Evolutionary conservation across 306 rosid species (phyloP).

Genomic region (Cucumis melo): DNA sequence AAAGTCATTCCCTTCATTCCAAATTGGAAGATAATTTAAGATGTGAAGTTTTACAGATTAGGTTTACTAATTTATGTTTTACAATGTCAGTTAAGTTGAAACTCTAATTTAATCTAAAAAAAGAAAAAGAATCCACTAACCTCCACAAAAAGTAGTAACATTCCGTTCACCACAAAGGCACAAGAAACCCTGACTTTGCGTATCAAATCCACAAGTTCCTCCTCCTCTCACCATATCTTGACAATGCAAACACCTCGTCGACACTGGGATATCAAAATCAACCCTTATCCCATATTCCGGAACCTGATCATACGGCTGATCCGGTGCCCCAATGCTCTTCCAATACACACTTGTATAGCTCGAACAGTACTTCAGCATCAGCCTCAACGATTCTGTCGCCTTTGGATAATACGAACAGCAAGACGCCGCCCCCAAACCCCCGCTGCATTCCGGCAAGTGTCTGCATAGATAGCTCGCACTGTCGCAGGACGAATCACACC

Average conservation of each 20-base stretch:
- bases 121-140: neutral
- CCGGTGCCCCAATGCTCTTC: constrained; percentile 59
- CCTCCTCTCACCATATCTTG: constrained; percentile 68
- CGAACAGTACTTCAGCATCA: constrained; percentile 72
- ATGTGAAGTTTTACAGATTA: too few relatives aligned
- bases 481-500: constrained; percentile 86
- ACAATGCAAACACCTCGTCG: constrained; percentile 69
- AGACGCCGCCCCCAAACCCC: constrained; percentile 28
- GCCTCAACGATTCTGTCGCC: constrained; percentile 70
- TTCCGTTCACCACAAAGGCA: constrained; percentile 66
- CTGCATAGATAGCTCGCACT: constrained; percentile 81
- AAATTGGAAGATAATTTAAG: too few relatives aligned
- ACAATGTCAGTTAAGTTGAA: too few relatives aligned
- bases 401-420: constrained; percentile 91
- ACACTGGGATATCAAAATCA: constrained; percentile 76
- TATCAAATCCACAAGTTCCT: constrained; percentile 81
- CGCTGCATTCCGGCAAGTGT: constrained; percentile 62
- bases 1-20: too few relatives aligned
- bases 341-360: constrained; percentile 80
- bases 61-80: too few relatives aligned
- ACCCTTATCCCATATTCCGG: constrained; percentile 79
- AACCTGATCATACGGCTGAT: constrained; percentile 71
- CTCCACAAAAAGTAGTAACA: constrained; percentile 57
- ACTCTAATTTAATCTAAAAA: too few relatives aligned
- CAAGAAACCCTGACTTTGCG: constrained; percentile 35